A percentile compares a stretch with the other conserved stretches of the same genome.
Conservation (phyloP, 495 filamentous ascomycete species). For the Letharia lupina region DNA sequence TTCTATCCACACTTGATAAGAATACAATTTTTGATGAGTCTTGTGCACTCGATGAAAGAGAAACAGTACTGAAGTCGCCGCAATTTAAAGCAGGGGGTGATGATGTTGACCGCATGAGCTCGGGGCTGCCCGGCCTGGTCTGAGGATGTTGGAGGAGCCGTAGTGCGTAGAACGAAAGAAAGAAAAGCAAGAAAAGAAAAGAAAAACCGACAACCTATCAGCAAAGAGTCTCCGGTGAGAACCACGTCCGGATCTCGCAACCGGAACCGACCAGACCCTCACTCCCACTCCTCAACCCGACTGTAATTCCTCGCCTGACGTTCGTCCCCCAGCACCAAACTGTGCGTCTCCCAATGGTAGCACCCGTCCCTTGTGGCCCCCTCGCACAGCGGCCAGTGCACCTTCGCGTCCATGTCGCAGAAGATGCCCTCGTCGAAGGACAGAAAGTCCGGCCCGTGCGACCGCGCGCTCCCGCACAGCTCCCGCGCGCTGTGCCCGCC, state of each 20-base stretch:
- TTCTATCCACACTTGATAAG: no score
- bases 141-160: no score
- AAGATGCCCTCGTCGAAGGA: not conserved
- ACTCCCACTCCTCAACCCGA: constrained; percentile 3
- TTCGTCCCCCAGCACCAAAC: not conserved
- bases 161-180: no score
- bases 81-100: no score
- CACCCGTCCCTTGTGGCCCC: not conserved
- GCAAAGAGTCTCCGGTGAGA: not conserved
- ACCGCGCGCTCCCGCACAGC: not conserved
- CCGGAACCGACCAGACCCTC: not conserved
- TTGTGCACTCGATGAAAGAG: no score
- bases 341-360: constrained; percentile 10
- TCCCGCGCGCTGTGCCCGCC: constrained; percentile 1
- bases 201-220: no score
- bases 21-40: no score
- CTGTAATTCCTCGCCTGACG: not conserved
- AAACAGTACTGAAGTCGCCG: no score
- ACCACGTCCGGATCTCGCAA: not conserved
- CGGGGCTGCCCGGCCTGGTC: no score
- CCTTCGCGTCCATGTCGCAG: constrained; percentile 1
- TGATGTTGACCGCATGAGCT: no score
- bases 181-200: no score
- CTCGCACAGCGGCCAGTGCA: not conserved
- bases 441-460: not conserved